phyloP scores from a whole-genome alignment of 352 stramenopile species.

The Phytophthora vignae region DNA sequence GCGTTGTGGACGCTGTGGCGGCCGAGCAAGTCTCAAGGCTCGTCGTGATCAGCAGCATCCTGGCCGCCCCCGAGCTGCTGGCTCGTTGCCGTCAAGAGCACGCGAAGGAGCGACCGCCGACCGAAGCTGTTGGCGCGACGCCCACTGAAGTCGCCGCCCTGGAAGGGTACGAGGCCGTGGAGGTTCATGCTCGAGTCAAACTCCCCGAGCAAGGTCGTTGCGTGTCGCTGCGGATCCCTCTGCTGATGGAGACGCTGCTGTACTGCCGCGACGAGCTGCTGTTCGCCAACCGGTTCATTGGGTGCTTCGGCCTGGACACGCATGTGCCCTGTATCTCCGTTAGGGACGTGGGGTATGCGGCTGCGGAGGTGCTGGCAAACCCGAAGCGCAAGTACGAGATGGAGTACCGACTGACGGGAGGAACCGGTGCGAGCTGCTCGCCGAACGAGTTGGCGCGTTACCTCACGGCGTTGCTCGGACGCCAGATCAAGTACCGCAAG shows the following conservation, averaged over 20 bases:
- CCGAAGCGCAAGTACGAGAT: constrained; percentile 56
- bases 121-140: constrained; percentile 30
- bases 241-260: constrained; percentile 82
- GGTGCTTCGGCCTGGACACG: constrained; percentile 57
- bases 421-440: constrained; percentile 46
- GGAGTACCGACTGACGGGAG: constrained; percentile 64
- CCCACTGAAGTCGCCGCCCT: constrained; percentile 24
- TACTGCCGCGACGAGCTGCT: constrained; percentile 81
- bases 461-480: constrained; percentile 49
- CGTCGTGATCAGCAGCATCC: constrained; percentile 74
- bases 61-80: constrained; percentile 56
- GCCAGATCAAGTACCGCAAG: constrained; percentile 63
- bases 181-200: constrained; percentile 62
- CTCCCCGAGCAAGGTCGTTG: constrained; percentile 48
- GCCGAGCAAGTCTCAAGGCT: constrained; percentile 58
- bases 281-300: constrained; percentile 67
- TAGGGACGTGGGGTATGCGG: constrained; percentile 65
- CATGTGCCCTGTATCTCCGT: constrained; percentile 74
- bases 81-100: constrained; percentile 31
- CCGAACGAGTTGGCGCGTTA: constrained; percentile 47
- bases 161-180: constrained; percentile 68
- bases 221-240: constrained; percentile 69
- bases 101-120: constrained; percentile 19
- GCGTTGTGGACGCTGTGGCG: constrained; percentile 64
- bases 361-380: constrained; percentile 56